Conservation (phyloP, 2,329 filamentous ascomycete species). For the Alternaria novae-zelandiae region DNA sequence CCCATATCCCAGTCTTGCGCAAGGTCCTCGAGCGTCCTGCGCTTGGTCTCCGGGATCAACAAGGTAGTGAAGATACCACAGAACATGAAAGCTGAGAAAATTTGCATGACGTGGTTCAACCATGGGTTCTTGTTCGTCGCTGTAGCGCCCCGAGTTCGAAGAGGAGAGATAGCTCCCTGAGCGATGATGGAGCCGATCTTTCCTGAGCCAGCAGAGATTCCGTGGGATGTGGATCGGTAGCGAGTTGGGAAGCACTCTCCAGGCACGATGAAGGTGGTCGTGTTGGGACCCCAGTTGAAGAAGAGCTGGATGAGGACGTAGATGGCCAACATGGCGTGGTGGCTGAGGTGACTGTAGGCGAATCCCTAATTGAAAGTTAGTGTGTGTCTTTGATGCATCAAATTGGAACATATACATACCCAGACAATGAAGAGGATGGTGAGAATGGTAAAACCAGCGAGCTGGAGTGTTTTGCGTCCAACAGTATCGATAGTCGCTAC, state of each 20-base stretch:
- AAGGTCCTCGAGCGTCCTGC: conserved; percentile 75
- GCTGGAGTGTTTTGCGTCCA: conserved; percentile 58
- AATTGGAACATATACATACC: conserved; percentile 12
- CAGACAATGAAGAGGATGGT: conserved; percentile 45
- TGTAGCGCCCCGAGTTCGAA: conserved; percentile 57
- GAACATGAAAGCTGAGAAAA: conserved; percentile 82
- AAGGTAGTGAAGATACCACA: conserved; percentile 71
- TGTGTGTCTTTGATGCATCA: rapidly evolving
- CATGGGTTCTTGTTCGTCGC: conserved; percentile 60
- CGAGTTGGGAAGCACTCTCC: conserved; percentile 59
- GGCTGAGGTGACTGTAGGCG: conserved; percentile 44
- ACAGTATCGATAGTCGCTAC: conserved; percentile 68
- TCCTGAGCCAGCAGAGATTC: conserved; percentile 57
- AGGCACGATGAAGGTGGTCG: conserved; percentile 60
- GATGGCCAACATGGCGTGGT: conserved; percentile 52
- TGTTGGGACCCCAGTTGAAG: conserved; percentile 60
- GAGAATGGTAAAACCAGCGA: conserved; percentile 41
- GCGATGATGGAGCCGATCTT: conserved; percentile 59
- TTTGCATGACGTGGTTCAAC: conserved; percentile 76
- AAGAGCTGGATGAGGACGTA: conserved; percentile 59
- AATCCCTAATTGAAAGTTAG: conserved; percentile 25
- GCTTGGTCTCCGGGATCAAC: conserved; percentile 78
- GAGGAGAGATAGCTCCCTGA: conserved; percentile 55
- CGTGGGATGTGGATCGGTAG: conserved; percentile 58
- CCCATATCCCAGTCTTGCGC: conserved; percentile 52